Conservation (phyloP, 116 monocot genomes). For the Dioscorea cayenensis region DNA sequence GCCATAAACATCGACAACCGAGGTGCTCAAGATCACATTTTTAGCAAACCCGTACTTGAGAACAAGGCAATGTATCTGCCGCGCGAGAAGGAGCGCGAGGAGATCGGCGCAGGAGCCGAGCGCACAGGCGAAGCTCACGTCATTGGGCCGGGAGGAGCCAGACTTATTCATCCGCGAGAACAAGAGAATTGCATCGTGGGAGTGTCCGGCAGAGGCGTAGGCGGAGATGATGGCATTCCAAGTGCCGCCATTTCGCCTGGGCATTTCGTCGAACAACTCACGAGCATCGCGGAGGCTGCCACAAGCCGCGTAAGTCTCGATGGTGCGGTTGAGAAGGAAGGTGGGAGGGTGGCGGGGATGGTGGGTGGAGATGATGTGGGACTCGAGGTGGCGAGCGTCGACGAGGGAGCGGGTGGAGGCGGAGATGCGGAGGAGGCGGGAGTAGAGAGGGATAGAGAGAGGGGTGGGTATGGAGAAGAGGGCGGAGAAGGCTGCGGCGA, state of each 20-base stretch:
- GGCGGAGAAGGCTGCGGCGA: constrained; percentile 23
- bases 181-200: constrained; percentile 25
- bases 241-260: constrained; percentile 49
- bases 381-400: constrained; percentile 36
- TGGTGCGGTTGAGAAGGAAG: constrained; percentile 77
- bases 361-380: constrained; percentile 33
- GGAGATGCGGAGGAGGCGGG: constrained; percentile 42
- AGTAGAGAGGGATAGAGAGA: constrained; percentile 25
- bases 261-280: constrained; percentile 77
- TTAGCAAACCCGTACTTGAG: constrained; percentile 37
- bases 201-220: constrained; percentile 18
- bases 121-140: constrained; percentile 61
- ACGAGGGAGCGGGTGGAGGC: constrained; percentile 19
- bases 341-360: constrained; percentile 28
- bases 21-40: constrained; percentile 57
- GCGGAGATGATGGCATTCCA: constrained; percentile 74
- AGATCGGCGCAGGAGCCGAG: constrained; percentile 52
- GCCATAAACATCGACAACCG: constrained; percentile 77
- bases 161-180: constrained; percentile 37
- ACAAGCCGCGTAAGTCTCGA: constrained; percentile 42
- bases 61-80: constrained; percentile 54
- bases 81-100: constrained; percentile 27
- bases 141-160: constrained; percentile 31
- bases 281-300: constrained; percentile 44
- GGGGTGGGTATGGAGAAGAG: constrained; percentile 18